Evolutionary conservation across 2,329 filamentous ascomycete genomes (phyloP).

Genomic region (Trichoderma polysporum): DNA sequence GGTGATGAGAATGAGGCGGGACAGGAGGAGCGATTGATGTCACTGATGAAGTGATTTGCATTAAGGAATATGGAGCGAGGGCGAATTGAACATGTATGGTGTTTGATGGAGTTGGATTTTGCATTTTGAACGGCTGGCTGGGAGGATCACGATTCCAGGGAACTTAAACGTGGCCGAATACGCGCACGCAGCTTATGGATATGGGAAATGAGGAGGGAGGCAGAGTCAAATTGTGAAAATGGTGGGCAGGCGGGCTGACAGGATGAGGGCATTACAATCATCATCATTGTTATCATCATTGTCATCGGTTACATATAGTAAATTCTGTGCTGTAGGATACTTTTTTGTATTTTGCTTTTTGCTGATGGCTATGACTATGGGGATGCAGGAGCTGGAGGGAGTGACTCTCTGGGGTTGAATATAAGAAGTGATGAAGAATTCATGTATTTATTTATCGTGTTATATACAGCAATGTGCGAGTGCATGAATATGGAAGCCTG

Average conservation of each 20-base stretch:
- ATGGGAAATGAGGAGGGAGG: not conserved
- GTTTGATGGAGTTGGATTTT: conserved; percentile 20
- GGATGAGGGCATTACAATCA: conserved; percentile 5
- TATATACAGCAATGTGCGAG: not conserved
- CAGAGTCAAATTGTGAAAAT: not conserved
- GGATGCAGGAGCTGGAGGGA: not conserved
- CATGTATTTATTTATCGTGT: not conserved
- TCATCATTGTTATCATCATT: conserved; percentile 9
- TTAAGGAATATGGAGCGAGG: not conserved
- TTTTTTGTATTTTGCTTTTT: conserved; percentile 1
- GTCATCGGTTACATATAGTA: conserved; percentile 18
- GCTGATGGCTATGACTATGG: not conserved
- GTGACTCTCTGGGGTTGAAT: conserved; percentile 12
- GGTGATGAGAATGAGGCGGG: not conserved
- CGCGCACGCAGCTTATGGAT: conserved; percentile 3
- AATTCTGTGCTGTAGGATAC: conserved; percentile 16
- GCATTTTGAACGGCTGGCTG: conserved; percentile 5
- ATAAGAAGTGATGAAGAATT: not conserved
- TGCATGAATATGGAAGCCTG: too few species aligned
- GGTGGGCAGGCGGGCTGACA: not conserved
- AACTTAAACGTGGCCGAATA: conserved; percentile 1
- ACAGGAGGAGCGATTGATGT: not conserved
- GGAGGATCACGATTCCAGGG: not conserved
- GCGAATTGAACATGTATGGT: conserved; percentile 11
- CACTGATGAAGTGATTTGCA: not conserved